phyloP scores from a whole-genome alignment of 257 asterid genomes.

The Nicotiana otophora region DNA sequence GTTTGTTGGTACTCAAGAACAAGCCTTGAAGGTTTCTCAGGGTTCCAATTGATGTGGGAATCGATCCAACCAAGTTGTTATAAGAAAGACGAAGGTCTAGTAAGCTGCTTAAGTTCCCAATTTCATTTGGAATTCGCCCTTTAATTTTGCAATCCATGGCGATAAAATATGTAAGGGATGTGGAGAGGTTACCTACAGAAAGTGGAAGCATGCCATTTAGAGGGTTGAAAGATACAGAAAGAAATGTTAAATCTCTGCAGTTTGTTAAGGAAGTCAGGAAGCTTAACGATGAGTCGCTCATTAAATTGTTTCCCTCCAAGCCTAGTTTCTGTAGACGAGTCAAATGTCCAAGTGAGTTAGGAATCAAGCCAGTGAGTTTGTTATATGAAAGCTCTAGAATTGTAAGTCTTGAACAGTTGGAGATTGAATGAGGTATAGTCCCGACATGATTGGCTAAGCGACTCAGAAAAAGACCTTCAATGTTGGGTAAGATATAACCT shows the following conservation, averaged over 20 bases:
- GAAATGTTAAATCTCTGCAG: not conserved
- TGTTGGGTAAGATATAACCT: not conserved
- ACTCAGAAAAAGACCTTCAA: not conserved
- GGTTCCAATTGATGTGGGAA: not conserved
- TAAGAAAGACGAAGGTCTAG: not conserved
- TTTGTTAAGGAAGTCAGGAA: not conserved
- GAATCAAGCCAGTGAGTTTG: not conserved
- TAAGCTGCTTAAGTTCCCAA: not conserved
- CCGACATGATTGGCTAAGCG: not conserved
- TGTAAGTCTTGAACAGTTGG: slow-evolving; percentile 10
- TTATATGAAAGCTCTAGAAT: not conserved
- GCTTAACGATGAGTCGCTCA: not conserved
- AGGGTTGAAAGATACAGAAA: not conserved
- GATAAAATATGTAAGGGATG: not conserved
- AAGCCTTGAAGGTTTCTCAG: not conserved
- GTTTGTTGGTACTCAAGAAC: not conserved
- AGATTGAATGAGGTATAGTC: not conserved
- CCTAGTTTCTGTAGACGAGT: not conserved
- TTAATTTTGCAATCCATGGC: not conserved
- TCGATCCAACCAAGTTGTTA: not conserved
- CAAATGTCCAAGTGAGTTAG: not conserved
- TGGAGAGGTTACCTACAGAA: not conserved
- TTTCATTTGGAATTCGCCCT: not conserved
- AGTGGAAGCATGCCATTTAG: not conserved
- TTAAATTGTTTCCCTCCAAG: not conserved